phyloP scores from a whole-genome alignment of 108 stramenopile genomes.

The Cyclotella sp. region DNA sequence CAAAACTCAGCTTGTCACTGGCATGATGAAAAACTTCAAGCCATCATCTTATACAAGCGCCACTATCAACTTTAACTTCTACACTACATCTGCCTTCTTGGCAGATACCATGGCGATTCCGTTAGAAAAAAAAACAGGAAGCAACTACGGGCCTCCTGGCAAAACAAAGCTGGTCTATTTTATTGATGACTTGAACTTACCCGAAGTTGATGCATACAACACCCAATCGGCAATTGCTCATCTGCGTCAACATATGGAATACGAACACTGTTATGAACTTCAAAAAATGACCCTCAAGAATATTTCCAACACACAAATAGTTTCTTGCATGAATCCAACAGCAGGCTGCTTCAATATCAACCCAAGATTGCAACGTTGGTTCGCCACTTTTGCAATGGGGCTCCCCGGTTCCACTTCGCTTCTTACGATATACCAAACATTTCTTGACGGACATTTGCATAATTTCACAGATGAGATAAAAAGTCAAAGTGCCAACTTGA shows the following conservation, averaged over 20 bases:
- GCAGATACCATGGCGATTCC: slow-evolving; percentile 50
- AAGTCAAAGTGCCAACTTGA: slow-evolving; percentile 45
- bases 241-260: slow-evolving; percentile 81
- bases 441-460: slow-evolving; percentile 69
- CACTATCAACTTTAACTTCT: slow-evolving; percentile 69
- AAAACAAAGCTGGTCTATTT: slow-evolving; percentile 69
- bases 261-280: slow-evolving; percentile 73
- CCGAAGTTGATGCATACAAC: slow-evolving; percentile 74
- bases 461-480: slow-evolving; percentile 42
- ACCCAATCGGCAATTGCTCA: slow-evolving; percentile 80
- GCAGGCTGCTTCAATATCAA: slow-evolving; percentile 67
- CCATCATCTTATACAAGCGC: slow-evolving; percentile 13
- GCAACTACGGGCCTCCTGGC: slow-evolving; percentile 63
- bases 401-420: slow-evolving; percentile 58
- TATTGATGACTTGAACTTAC: slow-evolving; percentile 82
- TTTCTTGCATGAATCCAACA: slow-evolving; percentile 72
- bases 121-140: slow-evolving; percentile 63
- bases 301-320: slow-evolving; percentile 59
- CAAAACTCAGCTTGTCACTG: slow-evolving; percentile 63
- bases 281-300: slow-evolving; percentile 56
- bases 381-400: slow-evolving; percentile 63
- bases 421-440: slow-evolving; percentile 70
- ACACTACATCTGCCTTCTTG: slow-evolving; percentile 57
- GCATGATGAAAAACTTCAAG: slow-evolving; percentile 46
- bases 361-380: slow-evolving; percentile 65